Evolutionary conservation across 2,329 filamentous ascomycete genomes (phyloP).

Genomic region (Aurifilum marmelostoma): DNA sequence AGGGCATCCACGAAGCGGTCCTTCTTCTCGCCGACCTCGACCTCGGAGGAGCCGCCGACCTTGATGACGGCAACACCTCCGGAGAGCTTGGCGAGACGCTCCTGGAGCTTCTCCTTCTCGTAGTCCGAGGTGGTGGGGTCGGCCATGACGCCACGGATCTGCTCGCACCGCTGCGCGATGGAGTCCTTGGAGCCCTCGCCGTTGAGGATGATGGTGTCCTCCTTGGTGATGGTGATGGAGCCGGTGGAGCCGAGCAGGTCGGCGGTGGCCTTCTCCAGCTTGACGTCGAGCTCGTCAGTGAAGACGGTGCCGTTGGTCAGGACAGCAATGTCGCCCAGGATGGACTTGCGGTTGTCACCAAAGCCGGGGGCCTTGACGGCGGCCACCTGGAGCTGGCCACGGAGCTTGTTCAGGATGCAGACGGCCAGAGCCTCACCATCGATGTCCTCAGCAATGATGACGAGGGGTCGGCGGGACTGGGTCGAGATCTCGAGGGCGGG

Average conservation of each 20-base stretch:
- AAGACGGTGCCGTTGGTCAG: slow-evolving; percentile 98
- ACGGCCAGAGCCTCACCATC: slow-evolving; percentile 97
- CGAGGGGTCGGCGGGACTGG: slow-evolving; percentile 88
- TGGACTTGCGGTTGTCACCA: slow-evolving; percentile 99
- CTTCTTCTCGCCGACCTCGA: slow-evolving; percentile 99
- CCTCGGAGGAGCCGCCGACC: slow-evolving; percentile 95
- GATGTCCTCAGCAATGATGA: slow-evolving; percentile 99
- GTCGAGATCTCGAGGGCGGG: slow-evolving; percentile 97
- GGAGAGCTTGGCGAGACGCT: slow-evolving; percentile 98
- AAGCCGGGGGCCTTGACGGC: slow-evolving; percentile 99
- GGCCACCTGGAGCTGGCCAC: slow-evolving; percentile 96
- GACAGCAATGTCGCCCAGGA: slow-evolving; percentile 93
- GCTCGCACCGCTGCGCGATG: slow-evolving; percentile 94
- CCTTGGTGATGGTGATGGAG: slow-evolving; percentile 99
- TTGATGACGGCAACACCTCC: slow-evolving; percentile 99
- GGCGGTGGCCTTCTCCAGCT: slow-evolving; percentile 95
- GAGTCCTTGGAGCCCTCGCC: slow-evolving; percentile 93
- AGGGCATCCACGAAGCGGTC: slow-evolving; percentile 98
- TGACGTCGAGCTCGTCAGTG: slow-evolving; percentile 96
- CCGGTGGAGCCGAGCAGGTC: slow-evolving; percentile 97
- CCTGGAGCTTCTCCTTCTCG: slow-evolving; percentile 99
- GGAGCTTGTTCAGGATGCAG: slow-evolving; percentile 99
- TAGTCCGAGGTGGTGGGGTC: slow-evolving; percentile 97
- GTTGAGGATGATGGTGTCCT: slow-evolving; percentile 98
- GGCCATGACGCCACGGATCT: slow-evolving; percentile 95